Percentiles rank a stretch among this genome's conserved stretches.
Conservation (phyloP, 257 asterid species). For the Rauvolfia tetraphylla region DNA sequence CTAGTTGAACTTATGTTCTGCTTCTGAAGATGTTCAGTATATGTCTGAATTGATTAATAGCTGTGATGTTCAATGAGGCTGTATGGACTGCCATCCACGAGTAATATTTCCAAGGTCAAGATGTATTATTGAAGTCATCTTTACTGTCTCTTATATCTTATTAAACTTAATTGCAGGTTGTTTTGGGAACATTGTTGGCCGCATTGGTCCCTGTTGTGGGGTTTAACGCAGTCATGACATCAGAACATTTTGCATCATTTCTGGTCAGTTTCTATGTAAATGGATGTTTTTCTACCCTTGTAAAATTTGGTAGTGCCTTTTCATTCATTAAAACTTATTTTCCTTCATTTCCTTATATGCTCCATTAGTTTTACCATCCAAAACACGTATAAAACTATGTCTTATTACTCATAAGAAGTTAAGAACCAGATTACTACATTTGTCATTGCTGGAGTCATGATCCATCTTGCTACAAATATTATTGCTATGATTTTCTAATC, state of each 20-base stretch:
- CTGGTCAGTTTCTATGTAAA: constrained; percentile 47
- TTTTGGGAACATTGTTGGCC: constrained; percentile 87
- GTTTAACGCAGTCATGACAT: constrained; percentile 96
- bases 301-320: background rate
- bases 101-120: background rate
- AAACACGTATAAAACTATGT: background rate
- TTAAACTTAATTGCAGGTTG: constrained; percentile 51
- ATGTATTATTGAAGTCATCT: background rate
- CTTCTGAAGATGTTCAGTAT: background rate
- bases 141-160: background rate
- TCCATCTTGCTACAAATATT: background rate
- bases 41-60: background rate
- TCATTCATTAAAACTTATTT: background rate
- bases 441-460: background rate
- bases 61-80: background rate
- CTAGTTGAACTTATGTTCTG: background rate
- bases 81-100: background rate
- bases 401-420: background rate
- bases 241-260: constrained; percentile 97
- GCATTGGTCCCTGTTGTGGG: constrained; percentile 98
- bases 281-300: constrained; percentile 12
- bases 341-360: background rate
- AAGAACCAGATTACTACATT: background rate
- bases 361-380: background rate
- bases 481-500: constrained; percentile 7